Conservation (phyloP, 2,329 filamentous ascomycete genomes). For the Colletotrichum melonis region DNA sequence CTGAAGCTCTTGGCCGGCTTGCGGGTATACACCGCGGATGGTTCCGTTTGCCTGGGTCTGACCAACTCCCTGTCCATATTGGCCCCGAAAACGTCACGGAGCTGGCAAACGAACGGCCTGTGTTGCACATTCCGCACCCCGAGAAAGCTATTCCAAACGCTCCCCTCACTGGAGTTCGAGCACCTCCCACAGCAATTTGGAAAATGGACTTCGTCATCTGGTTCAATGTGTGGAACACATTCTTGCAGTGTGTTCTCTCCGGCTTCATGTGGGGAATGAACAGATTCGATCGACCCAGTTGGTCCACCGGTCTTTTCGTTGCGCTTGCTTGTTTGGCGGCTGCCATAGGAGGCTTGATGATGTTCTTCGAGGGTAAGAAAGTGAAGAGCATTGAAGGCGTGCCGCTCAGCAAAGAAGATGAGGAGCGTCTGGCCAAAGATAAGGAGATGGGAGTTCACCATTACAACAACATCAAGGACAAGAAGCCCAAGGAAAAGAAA, state of each 20-base stretch:
- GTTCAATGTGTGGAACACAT: constrained; percentile 82
- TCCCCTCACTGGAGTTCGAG: constrained; percentile 78
- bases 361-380: constrained; percentile 77
- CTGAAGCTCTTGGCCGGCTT: constrained; percentile 71
- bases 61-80: constrained; percentile 64
- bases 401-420: constrained; percentile 67
- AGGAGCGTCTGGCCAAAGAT: constrained; percentile 61
- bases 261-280: constrained; percentile 88
- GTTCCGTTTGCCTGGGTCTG: constrained; percentile 78
- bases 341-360: constrained; percentile 74
- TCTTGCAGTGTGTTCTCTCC: constrained; percentile 79
- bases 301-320: constrained; percentile 84
- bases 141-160: constrained; percentile 70
- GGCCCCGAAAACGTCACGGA: constrained; percentile 64
- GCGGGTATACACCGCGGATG: constrained; percentile 81
- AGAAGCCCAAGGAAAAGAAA: constrained; percentile 58
- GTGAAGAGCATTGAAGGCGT: constrained; percentile 80
- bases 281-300: constrained; percentile 78
- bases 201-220: constrained; percentile 85
- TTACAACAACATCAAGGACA: constrained; percentile 67
- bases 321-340: constrained; percentile 78
- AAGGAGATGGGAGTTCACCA: constrained; percentile 67
- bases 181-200: constrained; percentile 75
- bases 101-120: constrained; percentile 49
- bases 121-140: constrained; percentile 71